Conservation (phyloP, 2,329 filamentous ascomycete genomes). For the Periconia macrospinosa region DNA sequence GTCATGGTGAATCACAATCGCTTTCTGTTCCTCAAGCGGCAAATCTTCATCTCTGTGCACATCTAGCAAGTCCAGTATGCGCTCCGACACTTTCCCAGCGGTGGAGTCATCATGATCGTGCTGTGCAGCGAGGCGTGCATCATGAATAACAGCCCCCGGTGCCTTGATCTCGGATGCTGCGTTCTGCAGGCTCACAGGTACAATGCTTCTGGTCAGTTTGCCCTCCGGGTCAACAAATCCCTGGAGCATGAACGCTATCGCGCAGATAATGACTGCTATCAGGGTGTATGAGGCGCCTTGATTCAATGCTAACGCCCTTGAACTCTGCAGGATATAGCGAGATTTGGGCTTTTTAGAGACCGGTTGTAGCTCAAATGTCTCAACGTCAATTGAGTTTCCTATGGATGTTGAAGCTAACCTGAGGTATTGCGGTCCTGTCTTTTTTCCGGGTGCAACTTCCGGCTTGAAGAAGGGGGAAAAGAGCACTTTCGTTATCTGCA, state of each 20-base stretch:
- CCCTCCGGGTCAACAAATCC: constrained; percentile 57
- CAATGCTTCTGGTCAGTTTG: constrained; percentile 49
- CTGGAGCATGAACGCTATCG: constrained; percentile 66
- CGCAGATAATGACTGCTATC: constrained; percentile 60
- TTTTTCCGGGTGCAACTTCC: constrained; percentile 20
- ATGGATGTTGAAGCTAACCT: constrained; percentile 82
- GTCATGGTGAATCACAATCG: constrained; percentile 46
- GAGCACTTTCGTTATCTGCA: constrained; percentile 60
- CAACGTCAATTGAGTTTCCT: constrained; percentile 76
- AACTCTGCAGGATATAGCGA: constrained; percentile 71
- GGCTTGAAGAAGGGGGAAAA: constrained; percentile 51
- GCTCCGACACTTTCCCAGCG: constrained; percentile 26
- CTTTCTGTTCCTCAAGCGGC: constrained; percentile 31
- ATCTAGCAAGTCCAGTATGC: constrained; percentile 38
- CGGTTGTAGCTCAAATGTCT: constrained; percentile 70
- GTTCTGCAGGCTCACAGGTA: constrained; percentile 56
- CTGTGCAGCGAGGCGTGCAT: constrained; percentile 25
- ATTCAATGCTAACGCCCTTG: constrained; percentile 52
- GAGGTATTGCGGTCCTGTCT: constrained; percentile 59
- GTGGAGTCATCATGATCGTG: constrained; percentile 32
- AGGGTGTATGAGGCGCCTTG: constrained; percentile 60
- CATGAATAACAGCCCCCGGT: constrained; percentile 30
- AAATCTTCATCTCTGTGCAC: constrained; percentile 21
- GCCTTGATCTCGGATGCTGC: constrained; percentile 29
- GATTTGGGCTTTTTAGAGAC: constrained; percentile 51